These are phyloP conservation scores for Lasiodiplodia sp. DNA, from an alignment of 2,329 filamentous ascomycete genomes.

Conservation along the genomic window DNA sequence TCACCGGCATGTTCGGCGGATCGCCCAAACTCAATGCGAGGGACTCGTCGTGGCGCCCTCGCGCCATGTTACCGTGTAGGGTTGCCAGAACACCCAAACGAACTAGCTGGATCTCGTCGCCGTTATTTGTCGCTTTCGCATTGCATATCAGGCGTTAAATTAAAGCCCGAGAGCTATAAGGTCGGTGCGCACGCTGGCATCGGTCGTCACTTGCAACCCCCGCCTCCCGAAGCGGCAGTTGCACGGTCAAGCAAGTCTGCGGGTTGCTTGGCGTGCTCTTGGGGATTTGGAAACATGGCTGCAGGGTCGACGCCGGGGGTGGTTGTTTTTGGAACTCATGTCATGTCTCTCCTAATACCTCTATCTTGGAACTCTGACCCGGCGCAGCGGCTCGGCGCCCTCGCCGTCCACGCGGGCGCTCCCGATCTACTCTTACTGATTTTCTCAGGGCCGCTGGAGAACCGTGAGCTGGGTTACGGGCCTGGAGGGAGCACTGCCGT, in stretches of 20 bases:
- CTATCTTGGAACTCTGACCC: constrained; percentile 25
- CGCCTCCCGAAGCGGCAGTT: constrained; percentile 1
- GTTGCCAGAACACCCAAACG: background rate
- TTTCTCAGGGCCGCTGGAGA: constrained; percentile 20
- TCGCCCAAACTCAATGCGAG: constrained; percentile 18
- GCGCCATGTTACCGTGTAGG: constrained; percentile 17
- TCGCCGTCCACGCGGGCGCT: constrained; percentile 25
- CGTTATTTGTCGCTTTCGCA: constrained; percentile 12
- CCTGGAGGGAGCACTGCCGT: constrained; percentile 11
- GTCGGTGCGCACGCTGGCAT: background rate
- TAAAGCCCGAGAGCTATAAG: constrained; percentile 5
- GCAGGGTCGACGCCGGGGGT: background rate
- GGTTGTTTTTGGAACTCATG: constrained; percentile 18
- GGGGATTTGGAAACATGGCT: background rate
- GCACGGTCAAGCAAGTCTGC: background rate
- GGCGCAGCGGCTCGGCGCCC: constrained; percentile 18
- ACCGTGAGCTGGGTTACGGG: constrained; percentile 23
- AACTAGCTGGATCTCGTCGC: background rate
- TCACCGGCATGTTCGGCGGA: constrained; percentile 21
- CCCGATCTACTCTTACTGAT: constrained; percentile 21
- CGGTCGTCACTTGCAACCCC: background rate
- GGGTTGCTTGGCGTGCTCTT: background rate
- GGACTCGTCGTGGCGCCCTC: constrained; percentile 7
- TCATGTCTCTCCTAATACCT: constrained; percentile 25
- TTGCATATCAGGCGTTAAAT: constrained; percentile 5